Evolutionary conservation across 768 basidiomycete genomes (phyloP).

Genomic region (Leccinellum albellum): DNA sequence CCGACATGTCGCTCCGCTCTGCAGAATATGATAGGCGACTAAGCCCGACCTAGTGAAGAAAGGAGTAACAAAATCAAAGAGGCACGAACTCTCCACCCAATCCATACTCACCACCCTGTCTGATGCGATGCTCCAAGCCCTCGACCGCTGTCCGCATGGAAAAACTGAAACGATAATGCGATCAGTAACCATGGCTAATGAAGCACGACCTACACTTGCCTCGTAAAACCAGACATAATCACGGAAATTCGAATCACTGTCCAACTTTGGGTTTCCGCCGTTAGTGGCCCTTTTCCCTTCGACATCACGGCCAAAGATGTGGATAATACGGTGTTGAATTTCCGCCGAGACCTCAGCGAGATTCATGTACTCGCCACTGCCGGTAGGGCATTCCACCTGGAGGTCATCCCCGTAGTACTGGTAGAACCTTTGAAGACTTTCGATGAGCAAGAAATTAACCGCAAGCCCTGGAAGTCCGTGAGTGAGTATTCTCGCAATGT

Average conservation of each 20-base stretch:
- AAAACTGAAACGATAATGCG: slow-evolving; percentile 53
- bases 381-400: slow-evolving; percentile 94
- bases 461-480: slow-evolving; percentile 64
- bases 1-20: slow-evolving; percentile 84
- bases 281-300: slow-evolving; percentile 88
- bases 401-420: slow-evolving; percentile 94
- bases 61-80: not conserved
- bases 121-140: slow-evolving; percentile 98
- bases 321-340: slow-evolving; percentile 98
- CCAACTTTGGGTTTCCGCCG: slow-evolving; percentile 82
- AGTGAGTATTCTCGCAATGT: not conserved
- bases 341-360: slow-evolving; percentile 92
- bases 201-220: slow-evolving; percentile 54
- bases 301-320: slow-evolving; percentile 92
- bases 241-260: slow-evolving; percentile 91
- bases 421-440: slow-evolving; percentile 94
- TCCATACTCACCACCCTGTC: slow-evolving; percentile 77
- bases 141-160: slow-evolving; percentile 89
- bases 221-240: slow-evolving; percentile 98
- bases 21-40: slow-evolving; percentile 87
- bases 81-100: not conserved
- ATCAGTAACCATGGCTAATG: not conserved
- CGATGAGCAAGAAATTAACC: slow-evolving; percentile 93
- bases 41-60: slow-evolving; percentile 67
- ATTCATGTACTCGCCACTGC: slow-evolving; percentile 97